Percentiles rank a stretch among this genome's conserved stretches.
Evolutionary conservation across 495 filamentous ascomycete species (phyloP).

Genomic region (Talaromyces trachyspermus): DNA sequence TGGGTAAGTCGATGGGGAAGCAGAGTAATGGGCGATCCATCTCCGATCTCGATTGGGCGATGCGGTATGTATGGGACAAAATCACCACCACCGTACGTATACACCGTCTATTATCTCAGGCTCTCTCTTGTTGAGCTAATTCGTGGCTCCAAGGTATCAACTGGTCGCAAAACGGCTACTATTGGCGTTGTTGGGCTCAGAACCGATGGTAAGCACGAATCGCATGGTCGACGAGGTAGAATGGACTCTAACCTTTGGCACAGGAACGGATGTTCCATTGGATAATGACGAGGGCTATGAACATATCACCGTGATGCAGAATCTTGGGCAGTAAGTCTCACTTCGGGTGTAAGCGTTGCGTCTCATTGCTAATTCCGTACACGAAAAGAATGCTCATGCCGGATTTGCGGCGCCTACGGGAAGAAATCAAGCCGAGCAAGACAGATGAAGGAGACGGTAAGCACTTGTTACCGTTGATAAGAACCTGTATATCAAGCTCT

Average conservation of each 20-base stretch:
- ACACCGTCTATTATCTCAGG: background rate
- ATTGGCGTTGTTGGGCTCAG: slow-evolving; percentile 77
- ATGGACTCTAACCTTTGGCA: background rate
- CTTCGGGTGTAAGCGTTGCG: background rate
- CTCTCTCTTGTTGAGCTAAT: background rate
- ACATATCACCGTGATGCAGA: slow-evolving; percentile 67
- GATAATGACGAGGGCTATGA: slow-evolving; percentile 58
- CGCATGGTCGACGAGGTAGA: background rate
- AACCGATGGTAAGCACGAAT: slow-evolving; percentile 53
- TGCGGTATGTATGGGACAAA: slow-evolving; percentile 95
- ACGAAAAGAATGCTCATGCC: slow-evolving; percentile 55
- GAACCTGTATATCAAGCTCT: background rate
- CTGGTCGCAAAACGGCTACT: slow-evolving; percentile 71
- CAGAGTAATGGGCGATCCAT: slow-evolving; percentile 63
- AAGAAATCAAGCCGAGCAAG: slow-evolving; percentile 53
- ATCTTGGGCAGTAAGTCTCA: slow-evolving; percentile 54
- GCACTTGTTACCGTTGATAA: slow-evolving; percentile 9
- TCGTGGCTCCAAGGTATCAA: slow-evolving; percentile 51
- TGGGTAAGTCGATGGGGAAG: slow-evolving; percentile 76
- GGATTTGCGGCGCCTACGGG: slow-evolving; percentile 56
- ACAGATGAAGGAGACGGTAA: slow-evolving; percentile 73
- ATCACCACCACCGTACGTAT: slow-evolving; percentile 68
- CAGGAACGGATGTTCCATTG: slow-evolving; percentile 63
- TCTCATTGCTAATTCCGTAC: slow-evolving; percentile 3
- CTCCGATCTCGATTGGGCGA: slow-evolving; percentile 79